Conservation (phyloP, 2,329 filamentous ascomycete species). For the Nemania bipapillata region DNA sequence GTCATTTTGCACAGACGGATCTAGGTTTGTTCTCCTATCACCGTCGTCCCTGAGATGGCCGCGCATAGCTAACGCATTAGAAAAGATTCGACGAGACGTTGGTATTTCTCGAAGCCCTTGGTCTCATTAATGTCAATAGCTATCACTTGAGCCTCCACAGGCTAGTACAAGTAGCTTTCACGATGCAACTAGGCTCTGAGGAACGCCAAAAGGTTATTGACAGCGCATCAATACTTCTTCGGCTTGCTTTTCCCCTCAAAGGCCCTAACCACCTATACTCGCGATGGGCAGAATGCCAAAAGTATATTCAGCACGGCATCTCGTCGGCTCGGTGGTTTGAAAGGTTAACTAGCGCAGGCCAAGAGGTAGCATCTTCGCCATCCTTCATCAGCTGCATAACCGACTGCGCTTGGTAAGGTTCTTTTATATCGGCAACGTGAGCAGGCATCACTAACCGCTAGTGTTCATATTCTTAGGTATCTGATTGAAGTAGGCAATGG, state of each 20-base stretch:
- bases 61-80: background rate
- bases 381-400: background rate
- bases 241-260: background rate
- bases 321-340: background rate
- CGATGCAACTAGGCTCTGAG: background rate
- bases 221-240: background rate
- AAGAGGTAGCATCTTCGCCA: background rate
- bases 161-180: background rate
- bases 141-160: background rate
- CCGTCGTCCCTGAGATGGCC: background rate
- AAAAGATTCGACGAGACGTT: background rate
- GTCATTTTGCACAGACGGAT: background rate
- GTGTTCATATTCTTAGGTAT: background rate
- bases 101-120: background rate
- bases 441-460: background rate
- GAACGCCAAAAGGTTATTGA: background rate
- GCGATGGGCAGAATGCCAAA: background rate
- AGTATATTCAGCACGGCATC: background rate
- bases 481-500: background rate
- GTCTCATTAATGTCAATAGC: background rate
- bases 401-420: background rate
- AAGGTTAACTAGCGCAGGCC: background rate
- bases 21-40: background rate
- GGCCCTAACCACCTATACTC: background rate
- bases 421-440: background rate